phyloP scores from a whole-genome alignment of 2,329 filamentous ascomycete genomes.

The Periglandula ipomoeae region DNA sequence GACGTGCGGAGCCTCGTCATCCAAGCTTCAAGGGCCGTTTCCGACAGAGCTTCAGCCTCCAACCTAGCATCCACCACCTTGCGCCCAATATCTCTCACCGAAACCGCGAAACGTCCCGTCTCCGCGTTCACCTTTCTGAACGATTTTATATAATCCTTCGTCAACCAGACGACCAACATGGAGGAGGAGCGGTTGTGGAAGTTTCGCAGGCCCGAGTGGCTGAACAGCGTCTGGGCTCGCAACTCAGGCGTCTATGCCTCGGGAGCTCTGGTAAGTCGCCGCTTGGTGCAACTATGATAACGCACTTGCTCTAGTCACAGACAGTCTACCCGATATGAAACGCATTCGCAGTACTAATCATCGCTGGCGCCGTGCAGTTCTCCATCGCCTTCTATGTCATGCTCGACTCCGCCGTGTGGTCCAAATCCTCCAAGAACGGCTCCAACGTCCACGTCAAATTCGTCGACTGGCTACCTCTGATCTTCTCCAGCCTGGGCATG shows the following conservation, averaged over 20 bases:
- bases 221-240: constrained; percentile 54
- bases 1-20: constrained; percentile 17
- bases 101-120: too few relatives aligned
- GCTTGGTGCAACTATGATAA: neutral
- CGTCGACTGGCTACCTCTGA: constrained; percentile 60
- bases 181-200: constrained; percentile 60
- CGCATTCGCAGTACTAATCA: too few relatives aligned
- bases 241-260: constrained; percentile 55
- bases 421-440: constrained; percentile 49
- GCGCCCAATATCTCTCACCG: too few relatives aligned
- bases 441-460: constrained; percentile 54
- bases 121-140: neutral
- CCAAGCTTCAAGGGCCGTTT: neutral
- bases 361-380: constrained; percentile 42
- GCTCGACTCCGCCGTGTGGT: constrained; percentile 60
- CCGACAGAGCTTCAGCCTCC: constrained; percentile 12
- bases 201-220: constrained; percentile 57
- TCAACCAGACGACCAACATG: constrained; percentile 28
- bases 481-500: constrained; percentile 60
- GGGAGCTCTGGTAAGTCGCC: constrained; percentile 48
- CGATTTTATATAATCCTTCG: too few relatives aligned
- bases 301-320: neutral
- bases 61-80: neutral
- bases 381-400: constrained; percentile 60
- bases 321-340: too few relatives aligned